phyloP scores from a whole-genome alignment of 2,329 filamentous ascomycete species.

The Neofusicoccum sp. region DNA sequence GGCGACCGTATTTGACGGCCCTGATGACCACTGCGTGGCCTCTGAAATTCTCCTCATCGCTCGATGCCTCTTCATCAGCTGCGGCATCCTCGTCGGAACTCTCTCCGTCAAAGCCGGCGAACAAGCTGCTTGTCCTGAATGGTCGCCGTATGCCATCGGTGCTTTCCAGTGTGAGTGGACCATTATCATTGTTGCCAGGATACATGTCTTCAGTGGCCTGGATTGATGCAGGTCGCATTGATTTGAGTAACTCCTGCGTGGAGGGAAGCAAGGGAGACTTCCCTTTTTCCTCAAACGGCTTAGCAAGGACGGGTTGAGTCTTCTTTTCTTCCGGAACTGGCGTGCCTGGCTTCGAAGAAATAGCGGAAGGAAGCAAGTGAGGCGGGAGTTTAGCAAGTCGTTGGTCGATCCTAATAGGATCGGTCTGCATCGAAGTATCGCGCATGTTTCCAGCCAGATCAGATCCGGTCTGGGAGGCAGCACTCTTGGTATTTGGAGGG shows the following conservation, averaged over 20 bases:
- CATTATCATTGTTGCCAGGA: conserved; percentile 79
- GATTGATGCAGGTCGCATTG: conserved; percentile 25
- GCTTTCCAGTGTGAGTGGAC: conserved; percentile 63
- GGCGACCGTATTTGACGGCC: conserved; percentile 52
- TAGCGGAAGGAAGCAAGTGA: conserved; percentile 77
- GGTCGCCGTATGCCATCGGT: conserved; percentile 67
- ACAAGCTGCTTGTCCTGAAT: conserved; percentile 79
- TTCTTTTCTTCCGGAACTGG: conserved; percentile 30
- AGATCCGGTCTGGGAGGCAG: conserved; percentile 75
- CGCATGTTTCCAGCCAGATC: conserved; percentile 49
- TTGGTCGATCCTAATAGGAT: conserved; percentile 84
- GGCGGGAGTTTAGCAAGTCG: conserved; percentile 73
- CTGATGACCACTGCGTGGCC: conserved; percentile 42
- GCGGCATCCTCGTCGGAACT: conserved; percentile 52
- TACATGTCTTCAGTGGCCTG: conserved; percentile 64
- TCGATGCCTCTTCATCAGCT: conserved; percentile 60
- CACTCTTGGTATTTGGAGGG: conserved; percentile 78
- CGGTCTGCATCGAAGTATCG: conserved; percentile 76
- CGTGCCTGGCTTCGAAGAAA: conserved; percentile 57
- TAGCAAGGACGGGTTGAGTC: conserved; percentile 15
- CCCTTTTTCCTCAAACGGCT: conserved; percentile 22
- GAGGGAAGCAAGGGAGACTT: conserved; percentile 20
- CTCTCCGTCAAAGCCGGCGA: conserved; percentile 67
- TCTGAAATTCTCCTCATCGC: conserved; percentile 64
- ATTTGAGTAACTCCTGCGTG: conserved; percentile 18